Evolutionary conservation across 768 basidiomycete genomes (phyloP).

Genomic region (Austroboletus eburneus): DNA sequence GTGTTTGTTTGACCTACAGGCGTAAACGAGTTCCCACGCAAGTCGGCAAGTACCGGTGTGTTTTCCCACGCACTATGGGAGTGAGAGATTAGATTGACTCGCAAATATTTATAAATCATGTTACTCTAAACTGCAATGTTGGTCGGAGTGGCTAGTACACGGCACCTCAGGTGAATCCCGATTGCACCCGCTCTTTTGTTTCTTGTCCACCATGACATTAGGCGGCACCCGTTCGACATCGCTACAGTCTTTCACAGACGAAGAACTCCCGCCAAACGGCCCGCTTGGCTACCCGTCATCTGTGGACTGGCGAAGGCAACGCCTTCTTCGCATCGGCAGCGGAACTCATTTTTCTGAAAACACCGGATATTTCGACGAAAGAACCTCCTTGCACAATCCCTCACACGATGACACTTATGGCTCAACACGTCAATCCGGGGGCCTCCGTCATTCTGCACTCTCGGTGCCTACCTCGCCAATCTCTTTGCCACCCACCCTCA

Average conservation of each 20-base stretch:
- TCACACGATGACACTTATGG: slow-evolving; percentile 49
- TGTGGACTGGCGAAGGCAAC: slow-evolving; percentile 57
- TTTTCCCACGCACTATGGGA: too few relatives aligned
- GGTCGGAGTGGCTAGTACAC: neutral
- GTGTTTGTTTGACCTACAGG: slow-evolving; percentile 12
- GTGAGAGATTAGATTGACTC: too few relatives aligned
- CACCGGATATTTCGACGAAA: slow-evolving; percentile 27
- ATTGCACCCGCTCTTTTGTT: neutral
- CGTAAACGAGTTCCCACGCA: too few relatives aligned
- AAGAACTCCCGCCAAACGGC: slow-evolving; percentile 24
- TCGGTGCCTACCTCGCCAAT: slow-evolving; percentile 31
- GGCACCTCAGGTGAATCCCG: neutral
- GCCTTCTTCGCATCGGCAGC: slow-evolving; percentile 53
- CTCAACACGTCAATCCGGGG: slow-evolving; percentile 41
- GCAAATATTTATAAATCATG: too few relatives aligned
- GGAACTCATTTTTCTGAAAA: slow-evolving; percentile 4
- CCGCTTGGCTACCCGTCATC: slow-evolving; percentile 49
- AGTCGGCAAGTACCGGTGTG: too few relatives aligned
- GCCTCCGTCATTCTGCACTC: slow-evolving; percentile 35
- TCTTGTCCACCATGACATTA: too few relatives aligned
- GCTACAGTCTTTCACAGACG: slow-evolving; percentile 15
- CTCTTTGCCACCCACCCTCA: slow-evolving; percentile 31
- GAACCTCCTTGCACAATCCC: slow-evolving; percentile 32
- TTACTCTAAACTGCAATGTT: neutral
- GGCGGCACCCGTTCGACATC: slow-evolving; percentile 18